Conservation (phyloP, 371 early-diverging fungal genomes). For the Mycotypha africana region DNA sequence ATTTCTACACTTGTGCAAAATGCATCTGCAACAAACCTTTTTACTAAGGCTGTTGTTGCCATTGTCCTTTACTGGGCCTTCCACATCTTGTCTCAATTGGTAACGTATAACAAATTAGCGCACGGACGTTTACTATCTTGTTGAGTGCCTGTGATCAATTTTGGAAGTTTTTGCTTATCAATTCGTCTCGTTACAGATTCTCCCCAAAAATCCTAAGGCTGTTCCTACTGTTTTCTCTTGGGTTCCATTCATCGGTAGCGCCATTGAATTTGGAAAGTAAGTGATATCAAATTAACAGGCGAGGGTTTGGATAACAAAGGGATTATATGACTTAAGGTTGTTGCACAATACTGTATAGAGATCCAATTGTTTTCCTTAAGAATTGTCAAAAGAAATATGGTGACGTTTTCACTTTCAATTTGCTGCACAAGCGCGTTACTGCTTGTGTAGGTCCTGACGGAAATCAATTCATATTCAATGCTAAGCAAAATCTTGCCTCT, state of each 20-base stretch:
- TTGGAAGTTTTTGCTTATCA: no score
- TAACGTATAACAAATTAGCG: no score
- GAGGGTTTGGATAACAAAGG: no score
- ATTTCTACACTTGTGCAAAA: conserved; percentile 12
- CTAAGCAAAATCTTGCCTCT: conserved; percentile 78
- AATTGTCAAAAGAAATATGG: conserved; percentile 70
- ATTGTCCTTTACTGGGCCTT: conserved; percentile 25
- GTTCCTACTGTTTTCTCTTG: conserved; percentile 84
- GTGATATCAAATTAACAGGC: no score
- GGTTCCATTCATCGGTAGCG: conserved; percentile 88
- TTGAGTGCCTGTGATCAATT: no score
- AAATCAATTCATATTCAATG: conserved; percentile 94
- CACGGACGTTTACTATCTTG: no score
- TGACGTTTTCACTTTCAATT: conserved; percentile 88
- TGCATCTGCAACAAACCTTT: conserved; percentile 12
- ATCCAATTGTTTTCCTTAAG: conserved; percentile 83
- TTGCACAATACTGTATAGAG: no score
- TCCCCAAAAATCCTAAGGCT: conserved; percentile 52
- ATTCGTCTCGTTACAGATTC: conserved; percentile 19
- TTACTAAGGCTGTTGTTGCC: conserved; percentile 25
- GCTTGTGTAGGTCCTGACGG: conserved; percentile 90
- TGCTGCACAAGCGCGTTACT: conserved; percentile 90
- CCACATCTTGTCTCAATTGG: conserved; percentile 39
- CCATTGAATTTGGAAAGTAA: conserved; percentile 79
- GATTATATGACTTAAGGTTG: no score